Percentiles rank a stretch among this genome's conserved stretches.
These are phyloP conservation scores for Oxytropis ochrocephala DNA, from an alignment of 306 rosid genomes.

Conservation along the genomic window DNA sequence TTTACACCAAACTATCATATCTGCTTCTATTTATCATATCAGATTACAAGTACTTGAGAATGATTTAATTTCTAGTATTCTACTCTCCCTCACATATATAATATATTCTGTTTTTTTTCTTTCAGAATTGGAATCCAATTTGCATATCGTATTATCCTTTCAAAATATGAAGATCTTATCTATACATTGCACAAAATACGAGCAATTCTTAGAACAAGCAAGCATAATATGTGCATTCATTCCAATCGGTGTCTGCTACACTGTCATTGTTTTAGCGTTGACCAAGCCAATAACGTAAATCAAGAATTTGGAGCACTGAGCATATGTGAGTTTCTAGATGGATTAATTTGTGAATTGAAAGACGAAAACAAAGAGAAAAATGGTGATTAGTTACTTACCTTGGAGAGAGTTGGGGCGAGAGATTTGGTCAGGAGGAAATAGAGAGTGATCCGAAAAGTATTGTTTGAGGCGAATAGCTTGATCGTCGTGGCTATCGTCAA, in stretches of 20 bases:
- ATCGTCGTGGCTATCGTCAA: conserved; percentile 74
- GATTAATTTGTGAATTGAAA: neutral
- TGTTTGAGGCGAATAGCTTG: conserved; percentile 93
- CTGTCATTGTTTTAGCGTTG: neutral
- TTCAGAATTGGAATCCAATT: neutral
- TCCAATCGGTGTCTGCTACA: neutral
- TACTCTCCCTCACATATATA: neutral
- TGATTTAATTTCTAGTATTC: neutral
- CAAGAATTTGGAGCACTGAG: neutral
- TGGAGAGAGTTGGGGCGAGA: conserved; percentile 74
- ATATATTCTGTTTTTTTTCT: neutral
- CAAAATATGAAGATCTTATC: neutral
- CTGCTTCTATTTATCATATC: neutral
- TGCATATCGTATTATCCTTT: neutral
- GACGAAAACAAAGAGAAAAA: too few species aligned
- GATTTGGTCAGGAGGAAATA: conserved; percentile 85
- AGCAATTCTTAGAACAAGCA: neutral
- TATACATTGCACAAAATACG: neutral
- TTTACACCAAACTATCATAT: neutral
- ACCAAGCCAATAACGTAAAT: neutral
- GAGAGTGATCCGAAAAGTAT: conserved; percentile 69
- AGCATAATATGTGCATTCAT: neutral
- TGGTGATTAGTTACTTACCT: conserved; percentile 25
- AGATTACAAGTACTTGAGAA: neutral
- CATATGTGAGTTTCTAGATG: neutral